These are phyloP conservation scores for Ophiostoma ulmi DNA, from an alignment of 2,329 filamentous ascomycete species.

Conservation along the genomic window DNA sequence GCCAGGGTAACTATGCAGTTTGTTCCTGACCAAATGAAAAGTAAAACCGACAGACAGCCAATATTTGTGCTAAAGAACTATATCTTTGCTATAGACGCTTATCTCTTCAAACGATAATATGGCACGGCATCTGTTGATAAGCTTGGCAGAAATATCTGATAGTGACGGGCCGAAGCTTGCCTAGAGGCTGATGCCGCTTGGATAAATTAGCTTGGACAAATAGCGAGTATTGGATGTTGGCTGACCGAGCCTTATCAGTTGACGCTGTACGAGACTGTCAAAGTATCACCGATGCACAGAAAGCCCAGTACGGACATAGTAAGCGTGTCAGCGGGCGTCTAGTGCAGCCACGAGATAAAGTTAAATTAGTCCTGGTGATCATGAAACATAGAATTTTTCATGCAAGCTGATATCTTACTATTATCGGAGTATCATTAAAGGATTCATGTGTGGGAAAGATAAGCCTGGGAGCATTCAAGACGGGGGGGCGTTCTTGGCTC, in stretches of 20 bases:
- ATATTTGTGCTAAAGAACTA: background rate
- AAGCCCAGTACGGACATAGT: background rate
- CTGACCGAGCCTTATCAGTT: background rate
- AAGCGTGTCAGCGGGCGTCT: background rate
- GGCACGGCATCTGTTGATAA: background rate
- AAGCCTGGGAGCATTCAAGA: slow-evolving; percentile 8
- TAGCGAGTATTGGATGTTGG: background rate
- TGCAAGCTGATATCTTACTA: background rate
- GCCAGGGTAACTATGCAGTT: background rate
- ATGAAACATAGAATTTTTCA: background rate
- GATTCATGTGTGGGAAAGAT: background rate
- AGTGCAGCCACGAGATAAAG: background rate
- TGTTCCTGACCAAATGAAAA: background rate
- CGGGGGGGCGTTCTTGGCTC: background rate
- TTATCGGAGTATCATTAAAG: background rate
- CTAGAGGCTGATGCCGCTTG: background rate
- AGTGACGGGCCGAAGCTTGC: background rate
- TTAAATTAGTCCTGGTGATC: background rate
- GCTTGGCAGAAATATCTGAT: background rate
- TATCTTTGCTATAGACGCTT: background rate
- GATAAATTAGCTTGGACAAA: background rate
- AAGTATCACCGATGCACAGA: background rate
- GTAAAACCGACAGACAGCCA: background rate
- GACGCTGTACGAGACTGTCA: background rate
- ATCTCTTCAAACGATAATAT: background rate